Conservation (phyloP, 345 rosid genomes). For the Moricandia arvensis region DNA sequence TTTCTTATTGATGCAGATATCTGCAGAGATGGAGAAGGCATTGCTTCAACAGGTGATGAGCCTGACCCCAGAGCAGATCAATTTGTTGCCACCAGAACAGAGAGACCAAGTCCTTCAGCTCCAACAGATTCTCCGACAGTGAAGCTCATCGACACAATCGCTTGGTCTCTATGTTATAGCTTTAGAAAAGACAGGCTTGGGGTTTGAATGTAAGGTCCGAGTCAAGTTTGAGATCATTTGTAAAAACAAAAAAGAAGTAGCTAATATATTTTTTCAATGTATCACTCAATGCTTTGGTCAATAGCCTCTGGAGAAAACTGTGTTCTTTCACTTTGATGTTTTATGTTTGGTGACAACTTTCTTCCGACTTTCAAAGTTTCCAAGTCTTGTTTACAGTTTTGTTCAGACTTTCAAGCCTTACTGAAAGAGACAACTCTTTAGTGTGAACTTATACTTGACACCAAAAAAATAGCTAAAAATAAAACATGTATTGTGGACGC, state of each 20-base stretch:
- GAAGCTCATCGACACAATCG: slow-evolving; percentile 26
- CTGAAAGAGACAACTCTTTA: not conserved
- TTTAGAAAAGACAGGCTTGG: slow-evolving; percentile 19
- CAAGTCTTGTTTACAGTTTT: not conserved
- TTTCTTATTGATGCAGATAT: slow-evolving; percentile 51
- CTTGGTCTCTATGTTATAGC: slow-evolving; percentile 19
- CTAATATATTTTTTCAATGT: not conserved
- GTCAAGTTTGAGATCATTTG: slow-evolving; percentile 18
- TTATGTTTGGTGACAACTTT: slow-evolving; percentile 6
- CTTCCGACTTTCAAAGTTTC: not conserved
- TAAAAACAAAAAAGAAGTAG: not conserved
- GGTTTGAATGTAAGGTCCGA: slow-evolving; percentile 25
- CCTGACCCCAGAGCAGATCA: slow-evolving; percentile 90
- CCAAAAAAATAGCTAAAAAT: not conserved
- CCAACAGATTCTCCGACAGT: slow-evolving; percentile 87
- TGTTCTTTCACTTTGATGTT: not conserved
- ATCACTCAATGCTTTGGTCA: not conserved
- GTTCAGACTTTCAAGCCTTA: not conserved
- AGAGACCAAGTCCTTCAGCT: slow-evolving; percentile 95
- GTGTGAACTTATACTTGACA: not conserved
- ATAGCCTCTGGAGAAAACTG: not conserved
- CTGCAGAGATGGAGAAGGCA: slow-evolving; percentile 96
- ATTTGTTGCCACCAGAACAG: slow-evolving; percentile 81
- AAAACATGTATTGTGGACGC: not conserved
- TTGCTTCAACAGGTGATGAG: slow-evolving; percentile 97